phyloP scores from a whole-genome alignment of 2,329 filamentous ascomycete genomes.

The Penicillium sp. region DNA sequence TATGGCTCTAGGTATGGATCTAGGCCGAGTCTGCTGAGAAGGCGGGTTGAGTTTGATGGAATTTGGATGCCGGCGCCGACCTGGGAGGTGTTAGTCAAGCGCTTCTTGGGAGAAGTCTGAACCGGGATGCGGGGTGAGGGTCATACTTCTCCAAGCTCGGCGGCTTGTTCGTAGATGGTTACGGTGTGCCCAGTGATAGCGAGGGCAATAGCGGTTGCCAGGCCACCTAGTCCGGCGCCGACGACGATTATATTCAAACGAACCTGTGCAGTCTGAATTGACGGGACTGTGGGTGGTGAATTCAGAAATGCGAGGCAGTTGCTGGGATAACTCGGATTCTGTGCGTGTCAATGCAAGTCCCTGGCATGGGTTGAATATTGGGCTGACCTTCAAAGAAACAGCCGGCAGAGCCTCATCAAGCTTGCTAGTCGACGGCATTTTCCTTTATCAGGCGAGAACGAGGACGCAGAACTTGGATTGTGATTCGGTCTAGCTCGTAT shows the following conservation, averaged over 20 bases:
- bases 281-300: not conserved
- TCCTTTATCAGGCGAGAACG: not conserved
- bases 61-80: conserved; percentile 48
- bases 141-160: conserved; percentile 42
- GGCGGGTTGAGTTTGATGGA: conserved; percentile 39
- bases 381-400: not conserved
- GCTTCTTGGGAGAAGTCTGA: not conserved
- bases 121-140: not conserved
- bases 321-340: conserved; percentile 19
- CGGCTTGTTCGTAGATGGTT: conserved; percentile 34
- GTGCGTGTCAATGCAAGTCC: not conserved
- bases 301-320: conserved; percentile 15
- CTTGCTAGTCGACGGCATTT: not conserved
- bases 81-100: conserved; percentile 9
- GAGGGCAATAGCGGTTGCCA: conserved; percentile 34
- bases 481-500: not conserved
- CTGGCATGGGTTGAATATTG: not conserved
- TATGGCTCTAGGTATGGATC: conserved; percentile 27
- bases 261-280: not conserved
- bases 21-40: conserved; percentile 39
- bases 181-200: conserved; percentile 28
- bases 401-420: not conserved
- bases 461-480: not conserved
- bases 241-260: not conserved
- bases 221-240: conserved; percentile 20